Evolutionary conservation across 129 eudicot genomes (phyloP), one percentile per base, ranked within the genome.

Genomic region (Centella asiatica): DNA sequence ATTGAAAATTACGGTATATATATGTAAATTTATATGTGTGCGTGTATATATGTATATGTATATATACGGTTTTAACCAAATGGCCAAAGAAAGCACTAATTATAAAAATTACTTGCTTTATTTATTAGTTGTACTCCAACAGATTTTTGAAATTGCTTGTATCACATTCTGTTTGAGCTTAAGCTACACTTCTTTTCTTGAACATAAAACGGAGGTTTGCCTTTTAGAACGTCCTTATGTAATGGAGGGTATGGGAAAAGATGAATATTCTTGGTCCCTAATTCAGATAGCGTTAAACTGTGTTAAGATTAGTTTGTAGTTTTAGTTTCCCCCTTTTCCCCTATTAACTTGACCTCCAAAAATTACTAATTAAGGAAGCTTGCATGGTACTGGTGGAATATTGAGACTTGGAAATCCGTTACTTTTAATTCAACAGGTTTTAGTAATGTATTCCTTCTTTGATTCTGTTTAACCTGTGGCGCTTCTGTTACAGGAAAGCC

Each of bases 401-500:
- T 12, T 42, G 47, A 42, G 4, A 42, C 12, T 42, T 12, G 47
- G 47, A n/a, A 17, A 15, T 42, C 19, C n/a, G n/a, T n/a, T n/a
- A n/a, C n/a, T n/a, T n/a, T n/a, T n/a, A n/a, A n/a, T n/a, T n/a
- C n/a, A n/a, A n/a, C n/a, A n/a, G n/a, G 29, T 23, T 20, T 50
- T n/a, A 19, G 22, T n/a, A 18, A 18, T 34, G 25, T 31, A 10
- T 18, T 7, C 8, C 12, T 17, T 2, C 32, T 26, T 15, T 27
- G 3, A 15, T 18, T 29, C 18, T 17, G 8, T n/a, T 20, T 15
- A 19, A 29, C 14, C 22, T 32, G 19, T 34, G 63, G 11, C 6
- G 23, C 34, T 56, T 20, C 45, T 34, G 9, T 20, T 34, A n/a
- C 46, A 58, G 63, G 92, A 56, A 85, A 80, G 66, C 72, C 85